Conservation (phyloP, 495 filamentous ascomycete species). For the Penicillium subrubescens region DNA sequence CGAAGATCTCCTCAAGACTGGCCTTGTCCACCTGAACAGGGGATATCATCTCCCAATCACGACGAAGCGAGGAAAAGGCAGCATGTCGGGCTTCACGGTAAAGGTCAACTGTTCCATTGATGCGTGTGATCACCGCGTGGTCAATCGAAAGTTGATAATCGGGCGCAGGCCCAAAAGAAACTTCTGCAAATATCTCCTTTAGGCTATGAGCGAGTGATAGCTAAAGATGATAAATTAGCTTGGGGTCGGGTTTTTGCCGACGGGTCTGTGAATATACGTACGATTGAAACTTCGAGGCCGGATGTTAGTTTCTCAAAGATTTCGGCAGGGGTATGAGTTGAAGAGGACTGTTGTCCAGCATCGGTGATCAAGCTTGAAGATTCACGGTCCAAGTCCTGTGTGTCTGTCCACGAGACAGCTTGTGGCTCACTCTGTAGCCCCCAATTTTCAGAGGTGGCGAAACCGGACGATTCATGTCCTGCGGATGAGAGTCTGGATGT, state of each 20-base stretch:
- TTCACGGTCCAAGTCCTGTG: not conserved
- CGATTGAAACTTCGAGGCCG: not conserved
- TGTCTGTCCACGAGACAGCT: not conserved
- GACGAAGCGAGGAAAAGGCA: conserved; percentile 77
- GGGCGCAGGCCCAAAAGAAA: conserved; percentile 71
- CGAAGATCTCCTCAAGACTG: conserved; percentile 93
- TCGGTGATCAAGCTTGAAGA: not conserved
- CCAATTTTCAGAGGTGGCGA: not conserved
- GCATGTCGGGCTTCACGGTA: conserved; percentile 73
- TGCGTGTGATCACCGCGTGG: conserved; percentile 71
- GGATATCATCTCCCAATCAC: conserved; percentile 65
- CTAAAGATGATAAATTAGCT: conserved; percentile 23
- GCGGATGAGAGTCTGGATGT: not conserved
- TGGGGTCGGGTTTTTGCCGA: not conserved
- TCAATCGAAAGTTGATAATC: conserved; percentile 70
- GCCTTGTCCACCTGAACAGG: conserved; percentile 74
- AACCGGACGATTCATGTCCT: not conserved
- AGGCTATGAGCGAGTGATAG: conserved; percentile 90
- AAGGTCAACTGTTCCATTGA: conserved; percentile 76
- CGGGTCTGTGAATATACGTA: not conserved
- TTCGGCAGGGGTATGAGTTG: conserved; percentile 11
- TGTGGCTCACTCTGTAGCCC: not conserved
- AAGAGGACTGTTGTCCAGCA: conserved; percentile 7
- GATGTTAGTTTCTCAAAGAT: conserved; percentile 26
- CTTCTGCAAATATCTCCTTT: conserved; percentile 80